Percentiles rank a stretch among this genome's conserved stretches.
These are phyloP conservation scores for Cladosporium halotolerans DNA, from an alignment of 2,329 filamentous ascomycete genomes.

Conservation along the genomic window DNA sequence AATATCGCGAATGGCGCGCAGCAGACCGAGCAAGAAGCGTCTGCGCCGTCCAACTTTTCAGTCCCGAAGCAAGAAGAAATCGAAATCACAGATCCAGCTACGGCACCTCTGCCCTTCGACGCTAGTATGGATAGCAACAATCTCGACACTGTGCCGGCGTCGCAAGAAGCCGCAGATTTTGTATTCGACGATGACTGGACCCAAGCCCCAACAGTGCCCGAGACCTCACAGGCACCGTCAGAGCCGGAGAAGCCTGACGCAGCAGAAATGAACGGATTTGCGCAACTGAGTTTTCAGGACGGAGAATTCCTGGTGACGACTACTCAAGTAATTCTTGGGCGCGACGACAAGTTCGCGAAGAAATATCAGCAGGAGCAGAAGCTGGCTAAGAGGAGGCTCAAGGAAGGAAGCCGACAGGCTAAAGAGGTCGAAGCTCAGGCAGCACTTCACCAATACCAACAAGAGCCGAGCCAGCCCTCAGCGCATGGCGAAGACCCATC, in stretches of 20 bases:
- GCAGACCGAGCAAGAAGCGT: not conserved
- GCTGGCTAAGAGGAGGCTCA: slow-evolving; percentile 10
- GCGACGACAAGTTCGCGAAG: slow-evolving; percentile 42
- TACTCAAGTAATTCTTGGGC: slow-evolving; percentile 64
- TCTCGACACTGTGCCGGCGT: not conserved
- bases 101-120: not conserved
- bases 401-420: slow-evolving; percentile 5
- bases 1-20: not conserved
- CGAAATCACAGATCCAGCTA: not conserved
- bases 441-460: slow-evolving; percentile 21
- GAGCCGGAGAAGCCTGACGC: slow-evolving; percentile 10
- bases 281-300: slow-evolving; percentile 66
- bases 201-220: not conserved
- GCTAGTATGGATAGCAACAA: slow-evolving; percentile 5
- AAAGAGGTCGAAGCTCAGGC: slow-evolving; percentile 14
- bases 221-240: slow-evolving; percentile 2
- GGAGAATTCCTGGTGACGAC: slow-evolving; percentile 75
- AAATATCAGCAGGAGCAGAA: slow-evolving; percentile 18
- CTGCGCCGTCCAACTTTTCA: slow-evolving; percentile 4
- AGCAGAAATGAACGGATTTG: slow-evolving; percentile 51
- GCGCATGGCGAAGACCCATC: slow-evolving; percentile 18
- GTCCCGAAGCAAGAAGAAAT: not conserved
- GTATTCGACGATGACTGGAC: slow-evolving; percentile 1
- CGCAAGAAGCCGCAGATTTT: slow-evolving; percentile 2
- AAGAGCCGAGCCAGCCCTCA: slow-evolving; percentile 25